These are phyloP conservation scores for Casaregolazyma suthepensis DNA, from an alignment of 1,139 yeast genomes.

Conservation along the genomic window DNA sequence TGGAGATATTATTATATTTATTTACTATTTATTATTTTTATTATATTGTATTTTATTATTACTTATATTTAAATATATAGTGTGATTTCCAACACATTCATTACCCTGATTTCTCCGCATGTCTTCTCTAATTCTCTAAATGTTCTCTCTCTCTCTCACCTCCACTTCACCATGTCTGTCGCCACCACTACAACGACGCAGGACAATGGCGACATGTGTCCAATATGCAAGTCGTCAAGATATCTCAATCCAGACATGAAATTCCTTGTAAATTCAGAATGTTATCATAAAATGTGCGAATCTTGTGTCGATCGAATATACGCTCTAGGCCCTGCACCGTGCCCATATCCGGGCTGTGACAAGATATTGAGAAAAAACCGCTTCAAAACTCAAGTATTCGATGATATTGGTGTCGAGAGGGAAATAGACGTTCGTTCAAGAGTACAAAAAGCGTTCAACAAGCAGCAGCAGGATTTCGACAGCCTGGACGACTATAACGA, in stretches of 20 bases:
- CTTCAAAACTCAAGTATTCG: conserved; percentile 88
- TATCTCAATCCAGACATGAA: conserved; percentile 91
- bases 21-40: too few relatives aligned
- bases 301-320: conserved; percentile 93
- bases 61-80: too few relatives aligned
- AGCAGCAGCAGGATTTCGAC: conserved; percentile 68
- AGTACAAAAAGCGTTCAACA: conserved; percentile 72
- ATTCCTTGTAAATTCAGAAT: conserved; percentile 90
- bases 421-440: conserved; percentile 87
- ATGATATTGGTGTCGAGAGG: conserved; percentile 79
- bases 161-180: background rate
- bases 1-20: too few relatives aligned
- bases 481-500: conserved; percentile 56
- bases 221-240: conserved; percentile 93
- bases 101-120: background rate
- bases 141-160: background rate
- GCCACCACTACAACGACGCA: background rate
- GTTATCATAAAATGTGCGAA: conserved; percentile 96
- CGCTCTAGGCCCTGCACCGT: conserved; percentile 91
- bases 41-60: too few relatives aligned
- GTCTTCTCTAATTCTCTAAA: background rate
- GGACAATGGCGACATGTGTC: conserved; percentile 68
- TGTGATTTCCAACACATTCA: background rate
- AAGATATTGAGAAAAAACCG: conserved; percentile 79
- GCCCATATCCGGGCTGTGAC: conserved; percentile 91